Conservation (phyloP, 768 basidiomycete genomes). For the Mycena albidolilacea region DNA sequence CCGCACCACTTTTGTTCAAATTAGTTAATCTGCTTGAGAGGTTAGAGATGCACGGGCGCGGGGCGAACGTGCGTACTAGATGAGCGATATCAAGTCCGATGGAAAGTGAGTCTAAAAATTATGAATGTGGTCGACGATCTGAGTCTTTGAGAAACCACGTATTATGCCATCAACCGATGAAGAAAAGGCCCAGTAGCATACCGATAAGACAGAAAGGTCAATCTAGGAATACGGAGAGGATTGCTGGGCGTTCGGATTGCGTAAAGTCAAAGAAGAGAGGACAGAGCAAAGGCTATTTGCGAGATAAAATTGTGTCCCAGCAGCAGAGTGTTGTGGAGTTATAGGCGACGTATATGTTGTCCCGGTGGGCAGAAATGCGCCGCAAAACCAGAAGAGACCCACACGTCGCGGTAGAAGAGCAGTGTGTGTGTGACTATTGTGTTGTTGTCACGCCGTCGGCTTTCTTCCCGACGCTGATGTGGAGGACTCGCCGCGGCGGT, state of each 20-base stretch:
- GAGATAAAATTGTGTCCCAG: not conserved
- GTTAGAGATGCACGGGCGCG: conserved; percentile 1
- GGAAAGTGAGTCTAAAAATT: conserved; percentile 2
- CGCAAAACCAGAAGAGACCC: not conserved
- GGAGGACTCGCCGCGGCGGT: too few species aligned
- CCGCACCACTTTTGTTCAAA: conserved; percentile 18
- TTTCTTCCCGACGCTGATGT: too few species aligned
- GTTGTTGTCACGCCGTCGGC: not conserved
- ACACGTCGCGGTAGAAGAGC: too few species aligned
- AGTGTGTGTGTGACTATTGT: not conserved
- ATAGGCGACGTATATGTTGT: not conserved
- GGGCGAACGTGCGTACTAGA: conserved; percentile 27
- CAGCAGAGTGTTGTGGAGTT: not conserved
- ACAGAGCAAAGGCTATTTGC: not conserved
- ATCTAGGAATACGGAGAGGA: not conserved
- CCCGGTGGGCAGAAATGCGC: conserved; percentile 6
- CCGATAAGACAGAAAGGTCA: not conserved
- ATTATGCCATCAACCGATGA: conserved; percentile 8
- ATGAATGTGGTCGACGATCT: conserved; percentile 10
- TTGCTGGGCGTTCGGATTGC: not conserved
- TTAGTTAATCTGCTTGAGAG: conserved; percentile 11
- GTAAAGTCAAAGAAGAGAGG: not conserved
- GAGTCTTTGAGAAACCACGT: conserved; percentile 1
- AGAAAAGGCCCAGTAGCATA: not conserved
- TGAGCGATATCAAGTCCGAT: not conserved